Conservation (phyloP, 2,329 filamentous ascomycete genomes). For the Didymellaceae sp. region DNA sequence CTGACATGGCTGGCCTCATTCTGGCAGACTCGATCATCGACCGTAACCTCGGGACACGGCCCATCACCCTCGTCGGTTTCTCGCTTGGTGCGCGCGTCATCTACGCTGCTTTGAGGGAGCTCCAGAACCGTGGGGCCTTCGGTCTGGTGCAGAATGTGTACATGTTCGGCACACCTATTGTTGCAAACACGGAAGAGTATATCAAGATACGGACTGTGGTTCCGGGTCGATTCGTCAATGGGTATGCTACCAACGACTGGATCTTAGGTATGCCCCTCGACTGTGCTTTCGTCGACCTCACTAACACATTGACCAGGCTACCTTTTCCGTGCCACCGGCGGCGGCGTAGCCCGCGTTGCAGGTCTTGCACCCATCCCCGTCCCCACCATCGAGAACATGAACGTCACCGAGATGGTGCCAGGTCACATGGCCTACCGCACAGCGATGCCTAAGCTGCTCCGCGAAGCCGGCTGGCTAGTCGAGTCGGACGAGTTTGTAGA, state of each 20-base stretch:
- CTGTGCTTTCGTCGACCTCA: background rate
- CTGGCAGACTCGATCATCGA: slow-evolving; percentile 93
- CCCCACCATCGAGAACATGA: slow-evolving; percentile 85
- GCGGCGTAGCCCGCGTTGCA: slow-evolving; percentile 87
- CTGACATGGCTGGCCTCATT: slow-evolving; percentile 86
- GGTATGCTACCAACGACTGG: slow-evolving; percentile 95
- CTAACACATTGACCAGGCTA: slow-evolving; percentile 61
- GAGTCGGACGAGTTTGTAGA: slow-evolving; percentile 94
- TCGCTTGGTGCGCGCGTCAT: slow-evolving; percentile 92
- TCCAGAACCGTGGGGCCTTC: slow-evolving; percentile 81
- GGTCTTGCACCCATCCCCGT: slow-evolving; percentile 81
- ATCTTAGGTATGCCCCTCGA: slow-evolving; percentile 68
- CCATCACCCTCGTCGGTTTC: slow-evolving; percentile 92
- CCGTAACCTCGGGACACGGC: slow-evolving; percentile 86
- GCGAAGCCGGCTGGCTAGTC: slow-evolving; percentile 88
- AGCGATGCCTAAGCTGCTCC: slow-evolving; percentile 86
- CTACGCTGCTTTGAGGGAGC: slow-evolving; percentile 86
- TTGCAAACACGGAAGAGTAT: slow-evolving; percentile 91
- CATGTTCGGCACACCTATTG: slow-evolving; percentile 88
- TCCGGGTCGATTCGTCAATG: slow-evolving; percentile 91
- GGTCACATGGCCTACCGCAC: slow-evolving; percentile 97
- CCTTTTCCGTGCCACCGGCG: slow-evolving; percentile 90
- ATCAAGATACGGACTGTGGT: slow-evolving; percentile 81
- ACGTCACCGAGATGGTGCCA: slow-evolving; percentile 83
- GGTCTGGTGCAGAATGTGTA: slow-evolving; percentile 95